phyloP scores from a whole-genome alignment of 2,329 filamentous ascomycete genomes.

The Diaporthe eres region DNA sequence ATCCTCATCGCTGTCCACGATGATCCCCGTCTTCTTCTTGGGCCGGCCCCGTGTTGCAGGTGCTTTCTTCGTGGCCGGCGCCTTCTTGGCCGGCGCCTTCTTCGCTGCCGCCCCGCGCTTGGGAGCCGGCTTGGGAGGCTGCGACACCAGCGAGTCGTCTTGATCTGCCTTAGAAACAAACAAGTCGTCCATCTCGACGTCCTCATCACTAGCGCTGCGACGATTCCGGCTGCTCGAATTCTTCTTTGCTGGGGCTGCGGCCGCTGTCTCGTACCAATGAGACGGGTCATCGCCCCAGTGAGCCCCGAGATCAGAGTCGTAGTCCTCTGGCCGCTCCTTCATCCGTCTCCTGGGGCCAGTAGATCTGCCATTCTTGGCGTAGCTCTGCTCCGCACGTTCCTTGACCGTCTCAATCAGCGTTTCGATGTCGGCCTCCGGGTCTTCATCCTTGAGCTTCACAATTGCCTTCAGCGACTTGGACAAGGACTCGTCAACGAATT shows the following conservation, averaged over 20 bases:
- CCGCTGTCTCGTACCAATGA: slow-evolving; percentile 64
- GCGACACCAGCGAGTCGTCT: slow-evolving; percentile 60
- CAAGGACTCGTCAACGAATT: slow-evolving; percentile 81
- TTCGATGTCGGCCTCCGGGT: slow-evolving; percentile 76
- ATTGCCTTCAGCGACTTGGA: slow-evolving; percentile 79
- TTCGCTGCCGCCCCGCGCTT: slow-evolving; percentile 50
- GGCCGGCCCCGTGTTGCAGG: slow-evolving; percentile 58
- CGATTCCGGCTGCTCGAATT: slow-evolving; percentile 49
- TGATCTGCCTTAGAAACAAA: slow-evolving; percentile 57
- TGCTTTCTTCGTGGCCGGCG: slow-evolving; percentile 61
- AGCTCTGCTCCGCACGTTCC: slow-evolving; percentile 78
- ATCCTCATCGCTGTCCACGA: slow-evolving; percentile 55
- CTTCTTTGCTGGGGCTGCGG: not conserved
- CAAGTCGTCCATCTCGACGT: slow-evolving; percentile 62
- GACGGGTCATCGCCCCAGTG: slow-evolving; percentile 86
- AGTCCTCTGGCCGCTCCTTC: slow-evolving; percentile 83
- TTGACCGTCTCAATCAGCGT: slow-evolving; percentile 82
- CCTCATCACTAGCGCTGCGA: slow-evolving; percentile 62
- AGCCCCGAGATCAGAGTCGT: slow-evolving; percentile 93
- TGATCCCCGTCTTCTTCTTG: slow-evolving; percentile 57
- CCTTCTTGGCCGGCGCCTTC: slow-evolving; percentile 49
- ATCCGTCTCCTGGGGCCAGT: slow-evolving; percentile 67
- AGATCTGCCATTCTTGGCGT: slow-evolving; percentile 68
- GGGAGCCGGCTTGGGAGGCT: slow-evolving; percentile 50
- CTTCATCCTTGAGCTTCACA: slow-evolving; percentile 74